A percentile compares a stretch with the other conserved stretches of the same genome.
phyloP scores from a whole-genome alignment of 2,329 filamentous ascomycete genomes.

The Trichoderma hamatum region DNA sequence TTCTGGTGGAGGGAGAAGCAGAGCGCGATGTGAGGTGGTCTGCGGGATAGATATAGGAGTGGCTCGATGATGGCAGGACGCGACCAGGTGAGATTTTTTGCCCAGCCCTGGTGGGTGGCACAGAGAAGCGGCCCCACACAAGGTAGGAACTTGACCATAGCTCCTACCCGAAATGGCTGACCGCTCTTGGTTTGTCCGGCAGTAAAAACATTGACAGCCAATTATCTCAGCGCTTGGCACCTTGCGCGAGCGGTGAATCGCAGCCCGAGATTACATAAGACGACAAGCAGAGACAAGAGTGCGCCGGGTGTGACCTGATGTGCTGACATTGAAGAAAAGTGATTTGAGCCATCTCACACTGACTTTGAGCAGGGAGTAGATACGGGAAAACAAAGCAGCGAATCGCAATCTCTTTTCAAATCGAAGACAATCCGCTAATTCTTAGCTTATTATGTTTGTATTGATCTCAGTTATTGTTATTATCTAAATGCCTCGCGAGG shows the following conservation, averaged over 20 bases:
- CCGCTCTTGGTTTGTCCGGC: constrained; percentile 26
- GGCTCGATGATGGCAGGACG: constrained; percentile 25
- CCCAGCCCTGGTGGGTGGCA: constrained; percentile 24
- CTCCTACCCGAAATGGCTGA: constrained; percentile 5
- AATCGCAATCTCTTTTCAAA: background rate
- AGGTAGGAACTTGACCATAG: constrained; percentile 21
- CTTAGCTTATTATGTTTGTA: background rate
- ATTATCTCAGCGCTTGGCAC: background rate
- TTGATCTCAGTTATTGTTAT: background rate
- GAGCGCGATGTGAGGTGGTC: constrained; percentile 12
- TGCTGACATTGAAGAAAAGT: constrained; percentile 18
- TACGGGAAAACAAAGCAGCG: background rate
- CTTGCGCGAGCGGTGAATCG: constrained; percentile 22
- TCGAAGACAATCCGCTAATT: background rate
- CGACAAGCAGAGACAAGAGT: constrained; percentile 10
- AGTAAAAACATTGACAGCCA: constrained; percentile 10
- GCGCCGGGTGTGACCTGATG: constrained; percentile 15
- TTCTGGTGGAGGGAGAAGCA: background rate
- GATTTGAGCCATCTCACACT: background rate
- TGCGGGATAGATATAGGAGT: constrained; percentile 25
- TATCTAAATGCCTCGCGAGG: constrained; percentile 3
- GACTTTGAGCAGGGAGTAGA: background rate
- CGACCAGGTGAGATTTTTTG: constrained; percentile 29
- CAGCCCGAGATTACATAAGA: constrained; percentile 2
- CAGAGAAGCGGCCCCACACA: constrained; percentile 26